Evolutionary conservation across 2,329 filamentous ascomycete species (phyloP), one percentile per base, ranked within the genome.

Genomic region (Lasiodiplodia gonubiensis): DNA sequence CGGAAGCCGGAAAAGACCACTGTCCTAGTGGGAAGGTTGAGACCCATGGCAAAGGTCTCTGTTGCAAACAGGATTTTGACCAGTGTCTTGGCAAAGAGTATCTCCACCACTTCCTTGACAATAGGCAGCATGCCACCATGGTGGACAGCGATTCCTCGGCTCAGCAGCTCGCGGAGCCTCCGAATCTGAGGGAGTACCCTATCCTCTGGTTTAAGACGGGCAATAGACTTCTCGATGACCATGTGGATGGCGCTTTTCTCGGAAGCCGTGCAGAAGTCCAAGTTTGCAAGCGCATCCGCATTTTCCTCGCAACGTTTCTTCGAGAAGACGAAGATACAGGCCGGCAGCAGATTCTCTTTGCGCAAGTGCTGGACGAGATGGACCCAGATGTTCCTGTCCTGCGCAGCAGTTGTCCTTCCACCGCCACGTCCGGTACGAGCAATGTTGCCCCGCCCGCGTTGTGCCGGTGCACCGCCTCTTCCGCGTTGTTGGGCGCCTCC

Each of bases 171-270:
- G 68, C 93, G 86, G 63, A 98, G 83, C 25, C 94, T 88, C 71
- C 94, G 86, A 70, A 99, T 97, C 76, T 99, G 95, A 2, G 95
- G 95, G n/a, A 99, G 84, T 1, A 88, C 83, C 64, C 95, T 86
- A 76, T 99, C 95, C 76, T 98, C 95, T 1, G 91, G 90, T 75
- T 96, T 97, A 64, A 99, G 82, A 64, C 95, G 88, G 33, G 94
- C 93, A 68, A 99, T 88, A 0, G 95, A 98, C 77, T 93, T 96
- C 78, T 98, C 93, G 71, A 99, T 93, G 42, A 93, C 94, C 92
- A 98, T 97, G 77, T 99, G 94, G 68, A 97, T 96, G 54, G 92
- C 90, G 73, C 95, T 99, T 85, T 97, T 98, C 81, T 99, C 95
- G 3, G 90, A 86, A 0, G 94, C 93, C 6, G 91, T 97, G 76